A percentile compares a stretch with the other conserved stretches of the same genome.
phyloP scores from a whole-genome alignment of 1,284 basidiomycete genomes.

The Athelia psychrophila region DNA sequence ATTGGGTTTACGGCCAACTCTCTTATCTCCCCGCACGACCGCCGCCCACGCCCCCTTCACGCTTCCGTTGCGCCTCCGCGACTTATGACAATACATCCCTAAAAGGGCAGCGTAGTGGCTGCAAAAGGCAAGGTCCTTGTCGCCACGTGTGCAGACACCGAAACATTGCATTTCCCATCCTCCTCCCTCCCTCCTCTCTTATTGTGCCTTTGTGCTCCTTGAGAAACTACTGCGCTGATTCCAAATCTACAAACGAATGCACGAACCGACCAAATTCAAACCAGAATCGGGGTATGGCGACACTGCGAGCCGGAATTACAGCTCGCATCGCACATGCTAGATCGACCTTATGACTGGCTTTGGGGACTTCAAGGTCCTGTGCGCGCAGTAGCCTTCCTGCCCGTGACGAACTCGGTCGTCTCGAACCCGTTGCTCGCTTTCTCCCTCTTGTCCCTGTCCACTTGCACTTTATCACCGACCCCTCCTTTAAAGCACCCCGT shows the following conservation, averaged over 20 bases:
- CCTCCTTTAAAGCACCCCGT: conserved; percentile 4
- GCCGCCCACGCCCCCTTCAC: no score
- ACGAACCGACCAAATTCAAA: neutral
- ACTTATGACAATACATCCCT: neutral
- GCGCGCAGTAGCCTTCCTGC: conserved; percentile 57
- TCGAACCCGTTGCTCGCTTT: no score
- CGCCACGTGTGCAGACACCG: neutral
- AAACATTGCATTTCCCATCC: neutral
- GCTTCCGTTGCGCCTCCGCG: no score
- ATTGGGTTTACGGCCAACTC: no score
- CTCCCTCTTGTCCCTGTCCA: neutral
- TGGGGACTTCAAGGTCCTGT: conserved; percentile 59
- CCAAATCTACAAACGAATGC: neutral
- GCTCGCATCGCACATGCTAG: neutral
- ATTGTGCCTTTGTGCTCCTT: neutral
- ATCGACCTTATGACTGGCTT: conserved; percentile 43
- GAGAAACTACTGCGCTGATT: neutral
- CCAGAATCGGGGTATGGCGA: neutral
- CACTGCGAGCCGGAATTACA: neutral
- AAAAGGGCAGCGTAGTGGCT: neutral
- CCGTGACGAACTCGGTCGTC: conserved; percentile 37
- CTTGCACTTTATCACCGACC: neutral
- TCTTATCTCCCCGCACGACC: no score
- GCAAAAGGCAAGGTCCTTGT: neutral
- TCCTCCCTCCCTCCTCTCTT: neutral